A percentile compares a stretch with the other conserved stretches of the same genome.
Evolutionary conservation across 805 yeast species (phyloP).

Genomic region (Scheffersomyces spartinae): DNA sequence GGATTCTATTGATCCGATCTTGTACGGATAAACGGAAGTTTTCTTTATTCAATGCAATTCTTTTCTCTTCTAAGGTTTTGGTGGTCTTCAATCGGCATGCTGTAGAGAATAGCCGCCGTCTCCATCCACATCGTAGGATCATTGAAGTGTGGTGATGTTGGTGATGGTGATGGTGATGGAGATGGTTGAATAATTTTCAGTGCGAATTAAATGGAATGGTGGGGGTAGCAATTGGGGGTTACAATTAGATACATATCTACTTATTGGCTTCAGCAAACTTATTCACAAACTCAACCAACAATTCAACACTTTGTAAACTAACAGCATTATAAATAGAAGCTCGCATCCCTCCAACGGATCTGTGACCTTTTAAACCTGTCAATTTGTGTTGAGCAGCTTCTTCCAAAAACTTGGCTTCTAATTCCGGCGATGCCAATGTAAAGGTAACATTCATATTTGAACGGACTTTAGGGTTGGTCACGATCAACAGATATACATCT

Average conservation of each 20-base stretch:
- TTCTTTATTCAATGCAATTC: constrained; percentile 19
- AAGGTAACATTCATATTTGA: constrained; percentile 92
- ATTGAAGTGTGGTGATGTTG: no score
- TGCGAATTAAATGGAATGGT: no score
- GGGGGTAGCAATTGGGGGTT: no score
- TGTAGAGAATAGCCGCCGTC: no score
- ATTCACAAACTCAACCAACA: constrained; percentile 43
- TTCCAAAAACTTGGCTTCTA: constrained; percentile 59
- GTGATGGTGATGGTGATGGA: no score
- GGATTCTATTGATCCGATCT: constrained; percentile 63
- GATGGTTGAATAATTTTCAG: no score
- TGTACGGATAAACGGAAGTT: constrained; percentile 24
- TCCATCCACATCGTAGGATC: no score
- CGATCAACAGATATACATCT: constrained; percentile 56
- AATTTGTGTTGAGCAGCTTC: constrained; percentile 51
- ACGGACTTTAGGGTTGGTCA: constrained; percentile 43
- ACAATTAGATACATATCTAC: no score
- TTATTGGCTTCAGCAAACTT: constrained; percentile 42
- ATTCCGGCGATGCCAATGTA: constrained; percentile 51
- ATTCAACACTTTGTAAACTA: constrained; percentile 43
- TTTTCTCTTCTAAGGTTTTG: no score
- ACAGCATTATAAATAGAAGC: constrained; percentile 90
- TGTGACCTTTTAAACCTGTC: constrained; percentile 85
- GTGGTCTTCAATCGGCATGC: no score
- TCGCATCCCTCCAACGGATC: constrained; percentile 96